A percentile compares a stretch with the other conserved stretches of the same genome.
Conservation (phyloP, 2,329 filamentous ascomycete species). For the Fusarium anthophilum region DNA sequence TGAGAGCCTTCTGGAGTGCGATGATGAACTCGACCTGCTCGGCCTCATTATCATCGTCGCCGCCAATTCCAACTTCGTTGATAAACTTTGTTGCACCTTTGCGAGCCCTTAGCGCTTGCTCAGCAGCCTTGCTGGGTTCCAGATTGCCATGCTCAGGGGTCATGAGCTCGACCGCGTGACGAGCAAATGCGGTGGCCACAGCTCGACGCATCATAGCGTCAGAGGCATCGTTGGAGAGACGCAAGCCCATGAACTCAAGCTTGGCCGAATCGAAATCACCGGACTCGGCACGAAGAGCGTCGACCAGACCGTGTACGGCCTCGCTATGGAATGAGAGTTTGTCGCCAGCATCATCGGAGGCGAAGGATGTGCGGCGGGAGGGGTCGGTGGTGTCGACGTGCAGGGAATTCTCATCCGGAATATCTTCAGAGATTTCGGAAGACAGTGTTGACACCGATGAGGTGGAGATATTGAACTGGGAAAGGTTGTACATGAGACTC, state of each 20-base stretch:
- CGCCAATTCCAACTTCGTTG: conserved; percentile 67
- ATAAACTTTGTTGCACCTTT: conserved; percentile 66
- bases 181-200: conserved; percentile 85
- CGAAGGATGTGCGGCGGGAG: conserved; percentile 75
- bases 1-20: conserved; percentile 82
- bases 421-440: conserved; percentile 72
- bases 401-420: conserved; percentile 71
- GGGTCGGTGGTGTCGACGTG: conserved; percentile 58
- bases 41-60: conserved; percentile 62
- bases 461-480: conserved; percentile 61
- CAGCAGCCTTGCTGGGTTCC: conserved; percentile 72
- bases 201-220: conserved; percentile 89
- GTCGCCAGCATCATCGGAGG: conserved; percentile 74
- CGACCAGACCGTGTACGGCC: conserved; percentile 85
- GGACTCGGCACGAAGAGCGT: conserved; percentile 79
- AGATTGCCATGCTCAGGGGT: conserved; percentile 60
- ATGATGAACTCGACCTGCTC: conserved; percentile 90
- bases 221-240: conserved; percentile 89
- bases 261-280: conserved; percentile 84
- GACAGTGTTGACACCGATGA: conserved; percentile 68
- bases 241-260: conserved; percentile 92
- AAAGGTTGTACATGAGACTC: conserved; percentile 64
- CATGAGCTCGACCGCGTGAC: conserved; percentile 77
- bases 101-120: conserved; percentile 65
- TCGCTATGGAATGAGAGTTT: conserved; percentile 79